Percentiles rank a stretch among this genome's conserved stretches.
These are phyloP conservation scores for Inosperma sp. DNA, from an alignment of 768 basidiomycete species.

Conservation along the genomic window DNA sequence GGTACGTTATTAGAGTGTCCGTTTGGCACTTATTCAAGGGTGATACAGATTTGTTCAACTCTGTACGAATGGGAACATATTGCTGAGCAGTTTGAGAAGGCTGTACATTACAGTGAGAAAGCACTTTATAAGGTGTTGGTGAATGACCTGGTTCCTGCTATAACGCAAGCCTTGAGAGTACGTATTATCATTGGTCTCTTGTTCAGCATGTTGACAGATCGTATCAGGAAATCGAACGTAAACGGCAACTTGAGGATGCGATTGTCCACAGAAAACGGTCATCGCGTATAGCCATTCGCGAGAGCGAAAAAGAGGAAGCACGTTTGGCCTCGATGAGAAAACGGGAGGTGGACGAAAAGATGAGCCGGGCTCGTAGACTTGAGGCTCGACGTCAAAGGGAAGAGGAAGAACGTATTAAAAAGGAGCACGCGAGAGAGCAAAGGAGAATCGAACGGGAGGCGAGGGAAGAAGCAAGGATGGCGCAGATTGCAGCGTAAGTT, in stretches of 20 bases:
- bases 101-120: slow-evolving; percentile 77
- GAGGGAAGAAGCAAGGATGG: slow-evolving; percentile 30
- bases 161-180: slow-evolving; percentile 66
- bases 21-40: not conserved
- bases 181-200: slow-evolving; percentile 14
- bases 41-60: slow-evolving; percentile 69
- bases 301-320: slow-evolving; percentile 74
- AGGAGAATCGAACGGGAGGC: slow-evolving; percentile 48
- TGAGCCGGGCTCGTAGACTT: slow-evolving; percentile 55
- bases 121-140: slow-evolving; percentile 65
- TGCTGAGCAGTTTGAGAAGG: slow-evolving; percentile 67
- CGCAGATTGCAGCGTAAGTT: slow-evolving; percentile 19
- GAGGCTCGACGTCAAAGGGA: slow-evolving; percentile 56
- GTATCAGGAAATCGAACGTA: slow-evolving; percentile 56
- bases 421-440: slow-evolving; percentile 59
- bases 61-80: slow-evolving; percentile 83
- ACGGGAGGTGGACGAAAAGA: slow-evolving; percentile 64
- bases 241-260: slow-evolving; percentile 65
- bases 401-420: slow-evolving; percentile 46
- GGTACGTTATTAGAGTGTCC: slow-evolving; percentile 40
- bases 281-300: slow-evolving; percentile 78
- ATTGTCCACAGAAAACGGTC: slow-evolving; percentile 86
- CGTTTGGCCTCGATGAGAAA: slow-evolving; percentile 53
- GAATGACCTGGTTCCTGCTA: slow-evolving; percentile 63
- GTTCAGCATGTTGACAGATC: not conserved